phyloP scores from a whole-genome alignment of 2,329 filamentous ascomycete species.

The Botrytis fabae region DNA sequence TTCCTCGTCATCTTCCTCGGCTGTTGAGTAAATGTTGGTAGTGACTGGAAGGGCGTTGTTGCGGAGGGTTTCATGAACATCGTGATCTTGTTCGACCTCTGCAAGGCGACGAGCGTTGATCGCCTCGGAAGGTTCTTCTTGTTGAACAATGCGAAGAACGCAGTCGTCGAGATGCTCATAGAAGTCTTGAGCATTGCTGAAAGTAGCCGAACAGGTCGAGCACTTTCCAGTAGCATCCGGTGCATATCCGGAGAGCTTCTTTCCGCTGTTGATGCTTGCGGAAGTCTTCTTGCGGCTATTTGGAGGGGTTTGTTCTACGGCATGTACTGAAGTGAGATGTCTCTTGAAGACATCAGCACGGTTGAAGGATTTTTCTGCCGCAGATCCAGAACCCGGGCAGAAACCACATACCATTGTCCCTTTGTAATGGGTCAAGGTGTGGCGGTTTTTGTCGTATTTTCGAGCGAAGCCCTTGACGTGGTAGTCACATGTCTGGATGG shows the following conservation, averaged over 20 bases:
- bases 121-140: conserved; percentile 68
- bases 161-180: conserved; percentile 91
- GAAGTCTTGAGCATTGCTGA: conserved; percentile 88
- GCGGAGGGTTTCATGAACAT: conserved; percentile 62
- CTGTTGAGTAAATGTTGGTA: conserved; percentile 49
- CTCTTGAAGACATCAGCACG: conserved; percentile 96
- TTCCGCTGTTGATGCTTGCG: conserved; percentile 39
- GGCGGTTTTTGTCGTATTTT: conserved; percentile 97
- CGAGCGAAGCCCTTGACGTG: conserved; percentile 91
- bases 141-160: conserved; percentile 69
- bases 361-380: conserved; percentile 93
- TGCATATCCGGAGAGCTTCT: conserved; percentile 68
- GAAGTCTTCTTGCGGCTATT: conserved; percentile 75
- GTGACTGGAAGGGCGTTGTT: conserved; percentile 52
- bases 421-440: conserved; percentile 95
- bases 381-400: conserved; percentile 83
- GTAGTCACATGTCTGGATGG: conserved; percentile 90
- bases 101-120: conserved; percentile 68
- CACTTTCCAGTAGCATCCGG: conserved; percentile 82
- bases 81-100: conserved; percentile 63
- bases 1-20: conserved; percentile 52
- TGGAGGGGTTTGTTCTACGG: conserved; percentile 89
- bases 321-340: conserved; percentile 88
- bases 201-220: conserved; percentile 85
- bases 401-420: conserved; percentile 98